phyloP scores from a whole-genome alignment of 2,329 filamentous ascomycete genomes.

The Seiridium cupressi region DNA sequence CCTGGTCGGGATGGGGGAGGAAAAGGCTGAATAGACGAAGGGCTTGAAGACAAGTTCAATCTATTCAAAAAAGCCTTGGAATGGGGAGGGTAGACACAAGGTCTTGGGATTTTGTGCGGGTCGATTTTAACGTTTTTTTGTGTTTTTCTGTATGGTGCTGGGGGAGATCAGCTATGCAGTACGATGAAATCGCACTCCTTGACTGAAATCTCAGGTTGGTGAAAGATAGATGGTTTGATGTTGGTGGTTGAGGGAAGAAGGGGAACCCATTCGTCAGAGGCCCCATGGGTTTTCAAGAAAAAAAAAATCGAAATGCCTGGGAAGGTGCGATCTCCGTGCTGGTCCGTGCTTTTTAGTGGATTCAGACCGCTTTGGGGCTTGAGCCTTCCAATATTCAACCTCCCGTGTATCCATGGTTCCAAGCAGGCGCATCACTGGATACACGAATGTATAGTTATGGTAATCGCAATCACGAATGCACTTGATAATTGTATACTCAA shows the following conservation, averaged over 20 bases:
- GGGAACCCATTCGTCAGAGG: slow-evolving; percentile 22
- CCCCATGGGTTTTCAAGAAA: slow-evolving; percentile 2
- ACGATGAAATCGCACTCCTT: slow-evolving; percentile 52
- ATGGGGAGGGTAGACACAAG: slow-evolving; percentile 6
- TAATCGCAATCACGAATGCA: too few species aligned
- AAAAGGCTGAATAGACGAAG: slow-evolving; percentile 12
- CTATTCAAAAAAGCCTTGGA: slow-evolving; percentile 4
- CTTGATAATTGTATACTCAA: too few species aligned
- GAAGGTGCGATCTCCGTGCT: not conserved
- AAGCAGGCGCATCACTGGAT: too few species aligned
- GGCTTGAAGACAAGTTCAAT: slow-evolving; percentile 1
- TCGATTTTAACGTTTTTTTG: slow-evolving; percentile 61
- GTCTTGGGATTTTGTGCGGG: slow-evolving; percentile 39
- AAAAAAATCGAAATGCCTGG: slow-evolving; percentile 10
- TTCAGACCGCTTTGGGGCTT: not conserved
- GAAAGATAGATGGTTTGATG: slow-evolving; percentile 1
- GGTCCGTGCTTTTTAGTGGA: not conserved
- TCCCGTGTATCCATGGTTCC: too few species aligned
- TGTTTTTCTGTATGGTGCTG: slow-evolving; percentile 50
- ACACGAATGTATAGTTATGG: too few species aligned
- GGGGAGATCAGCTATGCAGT: slow-evolving; percentile 59
- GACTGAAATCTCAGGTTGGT: slow-evolving; percentile 38
- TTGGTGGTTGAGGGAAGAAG: slow-evolving; percentile 42
- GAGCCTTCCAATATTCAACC: not conserved
- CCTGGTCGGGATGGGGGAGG: slow-evolving; percentile 8